Evolutionary conservation across 2,329 filamentous ascomycete species (phyloP), one percentile per base, ranked within the genome.

Genomic region (Cladophialophora chaetospira): DNA sequence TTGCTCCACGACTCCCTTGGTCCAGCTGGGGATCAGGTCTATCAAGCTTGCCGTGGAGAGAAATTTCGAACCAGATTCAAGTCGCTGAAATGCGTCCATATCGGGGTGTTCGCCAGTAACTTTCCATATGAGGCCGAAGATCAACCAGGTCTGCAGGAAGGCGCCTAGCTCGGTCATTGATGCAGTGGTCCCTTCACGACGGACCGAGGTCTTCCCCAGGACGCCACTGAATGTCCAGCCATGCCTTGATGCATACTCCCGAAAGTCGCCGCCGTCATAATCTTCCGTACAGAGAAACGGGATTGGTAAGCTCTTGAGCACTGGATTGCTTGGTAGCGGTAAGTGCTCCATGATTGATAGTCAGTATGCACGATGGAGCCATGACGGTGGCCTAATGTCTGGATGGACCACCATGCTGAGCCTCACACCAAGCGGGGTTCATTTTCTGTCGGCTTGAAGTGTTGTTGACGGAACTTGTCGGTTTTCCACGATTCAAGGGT

Each of bases 271-370:
- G 9, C 53, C 43, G 28, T 55, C 53, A 17, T 49, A 47, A 10
- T 9, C 10, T 15, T 36, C 43, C 11, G 49, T 23, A 17, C 43
- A 48, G 19, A 55, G 45, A 23, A 50, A 49, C 8, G 53, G 53
- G 28, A 55, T 31, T 10, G 33, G 15, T 10, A 55, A 28, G 11
- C 29, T 19, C 17, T 28, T 13, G n/a, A 55, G n/a, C 23, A 38
- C 35, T 25, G 53, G 43, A 31, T 55, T 25, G 4, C 9, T 26
- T n/a, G 53, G 53, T 28, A 55, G 45, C 5, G 53, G 53, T n/a
- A 55, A 28, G 26, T 55, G 53, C 25, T 55, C 45, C 53, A 55
- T 55, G n/a, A n/a, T n/a, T n/a, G n/a, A n/a, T n/a, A n/a, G n/a
- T n/a, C n/a, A n/a, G n/a, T n/a, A n/a, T n/a, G n/a, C n/a, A n/a